A percentile compares a stretch with the other conserved stretches of the same genome.
Conservation (phyloP, 257 asterid genomes). For the Striga asiatica region DNA sequence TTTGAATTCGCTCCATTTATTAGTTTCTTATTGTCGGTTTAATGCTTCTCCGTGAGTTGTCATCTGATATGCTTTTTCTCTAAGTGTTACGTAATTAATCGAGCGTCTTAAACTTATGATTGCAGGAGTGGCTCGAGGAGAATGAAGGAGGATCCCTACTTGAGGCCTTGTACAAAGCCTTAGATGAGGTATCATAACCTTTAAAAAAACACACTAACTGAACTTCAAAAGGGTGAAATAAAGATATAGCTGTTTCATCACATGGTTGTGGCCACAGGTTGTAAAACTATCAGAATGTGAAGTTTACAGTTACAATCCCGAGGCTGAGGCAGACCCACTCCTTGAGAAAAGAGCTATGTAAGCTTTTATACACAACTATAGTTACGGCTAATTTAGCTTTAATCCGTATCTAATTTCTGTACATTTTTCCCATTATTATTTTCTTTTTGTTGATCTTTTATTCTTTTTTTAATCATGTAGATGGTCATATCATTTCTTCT, state of each 20-base stretch:
- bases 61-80: too few species aligned
- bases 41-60: too few species aligned
- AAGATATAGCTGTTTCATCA: neutral
- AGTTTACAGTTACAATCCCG: conserved; percentile 78
- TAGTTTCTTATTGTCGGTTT: too few species aligned
- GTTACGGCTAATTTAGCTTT: neutral
- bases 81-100: conserved; percentile 4
- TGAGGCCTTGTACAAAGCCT: conserved; percentile 65
- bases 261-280: conserved; percentile 43
- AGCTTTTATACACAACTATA: conserved; percentile 14
- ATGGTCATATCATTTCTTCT: conserved; percentile 94
- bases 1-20: too few species aligned
- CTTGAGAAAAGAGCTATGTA: conserved; percentile 87
- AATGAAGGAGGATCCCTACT: conserved; percentile 51
- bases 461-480: too few species aligned
- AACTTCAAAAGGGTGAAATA: neutral
- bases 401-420: conserved; percentile 4
- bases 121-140: conserved; percentile 84
- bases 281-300: conserved; percentile 83
- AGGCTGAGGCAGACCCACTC: conserved; percentile 81
- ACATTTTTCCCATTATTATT: neutral
- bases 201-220: neutral
- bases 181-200: conserved; percentile 71
- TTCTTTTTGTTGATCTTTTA: too few species aligned
- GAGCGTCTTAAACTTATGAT: conserved; percentile 7